Base-by-base conservation (phyloP, 768 basidiomycete species). In the Termitomyces sp. region DNA sequence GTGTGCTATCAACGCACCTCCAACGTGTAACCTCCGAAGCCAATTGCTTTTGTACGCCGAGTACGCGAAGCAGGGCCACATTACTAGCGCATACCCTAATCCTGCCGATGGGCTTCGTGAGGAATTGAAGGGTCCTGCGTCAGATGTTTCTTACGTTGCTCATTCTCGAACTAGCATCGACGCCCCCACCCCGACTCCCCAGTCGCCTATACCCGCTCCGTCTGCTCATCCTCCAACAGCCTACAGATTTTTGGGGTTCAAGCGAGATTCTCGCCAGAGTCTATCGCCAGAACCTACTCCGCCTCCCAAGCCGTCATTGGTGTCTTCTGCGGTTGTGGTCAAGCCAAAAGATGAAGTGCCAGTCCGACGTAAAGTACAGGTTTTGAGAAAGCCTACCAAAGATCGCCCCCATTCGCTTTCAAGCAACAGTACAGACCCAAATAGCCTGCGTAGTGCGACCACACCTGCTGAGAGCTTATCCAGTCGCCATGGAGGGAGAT, bases 11-110 rank as follows among this genome's bases (percentile, higher is more conserved):
- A 84, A 87, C 59, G 88, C 92, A 1, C 85, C 90, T 9, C 86
- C 87, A 5, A 90, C 87, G 2, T 94, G 92, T 65, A 89, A 93
- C 67, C 79, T 93, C 42, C 88, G 89, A 56, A 83, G 89, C 1
- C 90, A 91, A 67, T 79, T 93, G n/a, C 74, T 93, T 45, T 71
- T 85, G 47, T 89, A 89, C 61, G 88, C 89, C 0, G 86, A 91
- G 59, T 89, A 90, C 64, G 88, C 90, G 22, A 87, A 88, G 71
- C 82, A 81, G 59, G 84, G 85, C 12, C 83, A 79, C 62, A 76
- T 86, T 4, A 61, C 71, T 5, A 83, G 80, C 62, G 74, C 73
- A 22, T 83, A 85, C 59, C 77, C 80, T 36, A 81, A 82, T 56
- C 80, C 83, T 32, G 68, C 77, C 39, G 85, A 87, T 37, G 72